phyloP scores from a whole-genome alignment of 2,329 filamentous ascomycete species.

The Chalaropsis thielavioides region DNA sequence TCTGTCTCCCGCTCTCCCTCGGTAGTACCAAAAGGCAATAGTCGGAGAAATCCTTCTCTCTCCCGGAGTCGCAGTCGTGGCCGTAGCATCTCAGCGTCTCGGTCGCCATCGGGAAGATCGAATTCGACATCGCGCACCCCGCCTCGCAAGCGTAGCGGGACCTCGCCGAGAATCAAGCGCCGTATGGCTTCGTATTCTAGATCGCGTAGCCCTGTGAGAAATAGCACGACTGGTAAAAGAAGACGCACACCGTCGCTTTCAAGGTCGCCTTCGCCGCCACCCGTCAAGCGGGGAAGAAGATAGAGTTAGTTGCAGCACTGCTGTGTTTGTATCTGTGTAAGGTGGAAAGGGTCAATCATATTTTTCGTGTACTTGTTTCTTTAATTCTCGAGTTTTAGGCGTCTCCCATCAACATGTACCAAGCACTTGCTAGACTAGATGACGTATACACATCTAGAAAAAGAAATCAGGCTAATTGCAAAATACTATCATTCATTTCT shows the following conservation, averaged over 20 bases:
- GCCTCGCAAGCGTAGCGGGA: constrained; percentile 13
- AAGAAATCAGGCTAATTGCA: neutral
- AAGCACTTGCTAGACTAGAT: too few species aligned
- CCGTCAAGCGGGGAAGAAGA: constrained; percentile 18
- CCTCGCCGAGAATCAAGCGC: neutral
- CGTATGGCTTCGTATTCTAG: constrained; percentile 6
- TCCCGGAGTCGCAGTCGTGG: constrained; percentile 18
- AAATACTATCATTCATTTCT: neutral
- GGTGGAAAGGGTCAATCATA: neutral
- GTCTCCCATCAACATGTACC: too few species aligned
- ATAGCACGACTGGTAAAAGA: constrained; percentile 5
- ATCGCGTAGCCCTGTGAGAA: constrained; percentile 12
- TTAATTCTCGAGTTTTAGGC: too few species aligned
- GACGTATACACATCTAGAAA: neutral
- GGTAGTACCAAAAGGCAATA: constrained; percentile 4
- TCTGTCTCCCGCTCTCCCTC: constrained; percentile 16
- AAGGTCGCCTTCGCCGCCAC: constrained; percentile 17
- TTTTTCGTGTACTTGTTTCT: neutral
- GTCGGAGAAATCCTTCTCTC: constrained; percentile 5
- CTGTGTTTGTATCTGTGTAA: neutral
- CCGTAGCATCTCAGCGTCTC: constrained; percentile 12
- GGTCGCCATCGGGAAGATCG: constrained; percentile 13
- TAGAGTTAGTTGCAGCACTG: neutral
- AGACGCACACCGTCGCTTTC: constrained; percentile 16
- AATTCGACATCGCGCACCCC: constrained; percentile 20